phyloP scores from a whole-genome alignment of 345 rosid genomes.

The Camelina sativa region DNA sequence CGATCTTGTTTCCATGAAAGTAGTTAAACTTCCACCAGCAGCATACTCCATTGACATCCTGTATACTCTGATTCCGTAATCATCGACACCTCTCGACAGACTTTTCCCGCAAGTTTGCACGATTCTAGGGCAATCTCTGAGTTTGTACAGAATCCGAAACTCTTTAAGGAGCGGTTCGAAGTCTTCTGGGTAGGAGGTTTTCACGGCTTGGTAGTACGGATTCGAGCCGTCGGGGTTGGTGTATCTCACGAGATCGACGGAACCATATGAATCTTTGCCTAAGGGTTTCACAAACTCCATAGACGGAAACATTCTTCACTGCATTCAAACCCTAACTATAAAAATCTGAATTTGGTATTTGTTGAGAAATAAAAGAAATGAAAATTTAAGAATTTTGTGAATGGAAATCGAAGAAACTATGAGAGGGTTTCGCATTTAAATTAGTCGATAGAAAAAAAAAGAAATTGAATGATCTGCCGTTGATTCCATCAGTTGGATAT shows the following conservation, averaged over 20 bases:
- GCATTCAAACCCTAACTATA: constrained; percentile 19
- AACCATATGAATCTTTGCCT: constrained; percentile 33
- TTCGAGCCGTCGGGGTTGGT: constrained; percentile 4
- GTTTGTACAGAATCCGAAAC: constrained; percentile 26
- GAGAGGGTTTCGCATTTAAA: background rate
- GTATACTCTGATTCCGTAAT: constrained; percentile 15
- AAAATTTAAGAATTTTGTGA: constrained; percentile 1
- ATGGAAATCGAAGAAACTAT: background rate
- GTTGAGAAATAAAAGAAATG: background rate
- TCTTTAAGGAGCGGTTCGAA: constrained; percentile 25
- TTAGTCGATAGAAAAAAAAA: background rate
- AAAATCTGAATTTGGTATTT: constrained; percentile 12
- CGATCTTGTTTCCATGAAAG: constrained; percentile 1
- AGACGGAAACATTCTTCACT: background rate
- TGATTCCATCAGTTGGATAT: background rate
- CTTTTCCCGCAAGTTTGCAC: background rate
- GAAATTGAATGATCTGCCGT: constrained; percentile 5
- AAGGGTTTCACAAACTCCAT: constrained; percentile 36
- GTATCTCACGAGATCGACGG: constrained; percentile 26
- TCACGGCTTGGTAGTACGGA: constrained; percentile 26
- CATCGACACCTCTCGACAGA: constrained; percentile 7
- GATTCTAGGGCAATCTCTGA: constrained; percentile 25
- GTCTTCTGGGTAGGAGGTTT: constrained; percentile 10
- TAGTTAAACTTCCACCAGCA: constrained; percentile 28
- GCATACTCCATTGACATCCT: constrained; percentile 38